These are phyloP conservation scores for Coemansia sp. DNA, from an alignment of 192 early-diverging fungal species.

Conservation along the genomic window DNA sequence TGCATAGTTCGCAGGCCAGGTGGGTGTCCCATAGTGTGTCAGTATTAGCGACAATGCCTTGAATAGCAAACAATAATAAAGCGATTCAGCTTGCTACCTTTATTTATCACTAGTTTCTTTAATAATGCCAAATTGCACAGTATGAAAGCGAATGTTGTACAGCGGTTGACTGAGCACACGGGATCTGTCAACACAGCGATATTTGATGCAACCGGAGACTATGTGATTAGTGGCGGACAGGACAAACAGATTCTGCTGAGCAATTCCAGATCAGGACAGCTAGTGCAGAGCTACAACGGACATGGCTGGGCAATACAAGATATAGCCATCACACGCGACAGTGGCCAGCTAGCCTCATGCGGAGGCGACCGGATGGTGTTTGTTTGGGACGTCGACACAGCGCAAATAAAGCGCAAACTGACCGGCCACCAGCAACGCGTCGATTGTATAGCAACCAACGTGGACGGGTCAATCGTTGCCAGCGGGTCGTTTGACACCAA, in stretches of 20 bases:
- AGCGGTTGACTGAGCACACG: slow-evolving; percentile 58
- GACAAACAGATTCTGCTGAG: slow-evolving; percentile 71
- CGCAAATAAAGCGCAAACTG: slow-evolving; percentile 68
- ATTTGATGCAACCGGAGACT: slow-evolving; percentile 75
- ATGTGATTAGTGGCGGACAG: slow-evolving; percentile 75
- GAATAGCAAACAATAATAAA: too few relatives aligned
- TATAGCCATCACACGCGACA: slow-evolving; percentile 48
- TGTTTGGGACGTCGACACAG: slow-evolving; percentile 83
- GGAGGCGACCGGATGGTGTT: slow-evolving; percentile 78
- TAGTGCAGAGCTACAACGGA: slow-evolving; percentile 74
- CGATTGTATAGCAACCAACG: slow-evolving; percentile 81
- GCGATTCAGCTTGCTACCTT: too few relatives aligned
- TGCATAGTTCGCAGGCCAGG: too few relatives aligned
- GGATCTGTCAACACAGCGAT: slow-evolving; percentile 67
- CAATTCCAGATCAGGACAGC: slow-evolving; percentile 65
- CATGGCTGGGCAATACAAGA: slow-evolving; percentile 83
- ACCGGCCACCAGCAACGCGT: slow-evolving; percentile 80
- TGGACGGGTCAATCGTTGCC: slow-evolving; percentile 69
- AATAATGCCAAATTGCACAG: too few relatives aligned
- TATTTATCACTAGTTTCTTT: too few relatives aligned
- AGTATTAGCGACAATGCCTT: too few relatives aligned
- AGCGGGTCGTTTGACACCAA: slow-evolving; percentile 71
- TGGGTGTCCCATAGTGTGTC: too few relatives aligned
- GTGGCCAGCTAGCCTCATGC: slow-evolving; percentile 71
- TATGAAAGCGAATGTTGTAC: slow-evolving; percentile 19